Evolutionary conservation across 164 flowering plant species (phyloP).

Genomic region (Litsea cubeba): DNA sequence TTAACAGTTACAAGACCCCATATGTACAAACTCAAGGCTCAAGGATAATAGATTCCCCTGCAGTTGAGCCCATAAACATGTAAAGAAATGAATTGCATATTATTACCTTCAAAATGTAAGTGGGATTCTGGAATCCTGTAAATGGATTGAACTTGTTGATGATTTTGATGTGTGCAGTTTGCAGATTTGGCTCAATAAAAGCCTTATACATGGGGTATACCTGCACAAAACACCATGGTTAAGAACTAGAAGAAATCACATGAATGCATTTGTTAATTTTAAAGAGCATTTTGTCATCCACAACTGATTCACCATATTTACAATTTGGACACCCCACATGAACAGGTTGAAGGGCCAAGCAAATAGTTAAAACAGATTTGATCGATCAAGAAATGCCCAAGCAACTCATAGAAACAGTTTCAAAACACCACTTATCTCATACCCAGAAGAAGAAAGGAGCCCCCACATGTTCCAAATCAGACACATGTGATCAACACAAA

Average conservation of each 20-base stretch:
- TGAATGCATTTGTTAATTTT: not conserved
- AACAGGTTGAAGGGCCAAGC: not conserved
- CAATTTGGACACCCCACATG: not conserved
- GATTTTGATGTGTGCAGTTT: slow-evolving; percentile 90
- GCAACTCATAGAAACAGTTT: not conserved
- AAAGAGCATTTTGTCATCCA: not conserved
- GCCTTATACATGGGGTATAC: slow-evolving; percentile 99
- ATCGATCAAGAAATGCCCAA: not conserved
- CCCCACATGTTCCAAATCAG: no score
- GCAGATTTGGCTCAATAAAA: slow-evolving; percentile 95
- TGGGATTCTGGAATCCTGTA: slow-evolving; percentile 90
- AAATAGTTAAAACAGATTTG: not conserved
- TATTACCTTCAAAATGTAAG: slow-evolving; percentile 84
- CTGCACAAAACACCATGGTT: slow-evolving; percentile 27
- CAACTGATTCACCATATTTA: no score
- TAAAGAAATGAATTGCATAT: not conserved
- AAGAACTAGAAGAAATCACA: not conserved
- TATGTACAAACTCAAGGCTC: not conserved
- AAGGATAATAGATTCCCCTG: not conserved
- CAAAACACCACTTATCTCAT: no score
- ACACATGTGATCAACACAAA: no score
- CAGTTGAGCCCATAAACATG: not conserved
- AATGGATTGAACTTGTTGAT: slow-evolving; percentile 96
- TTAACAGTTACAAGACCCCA: not conserved
- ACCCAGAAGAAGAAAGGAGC: no score